These are phyloP conservation scores for Athelia psychrophila DNA, from an alignment of 1,284 basidiomycete species.

Conservation along the genomic window DNA sequence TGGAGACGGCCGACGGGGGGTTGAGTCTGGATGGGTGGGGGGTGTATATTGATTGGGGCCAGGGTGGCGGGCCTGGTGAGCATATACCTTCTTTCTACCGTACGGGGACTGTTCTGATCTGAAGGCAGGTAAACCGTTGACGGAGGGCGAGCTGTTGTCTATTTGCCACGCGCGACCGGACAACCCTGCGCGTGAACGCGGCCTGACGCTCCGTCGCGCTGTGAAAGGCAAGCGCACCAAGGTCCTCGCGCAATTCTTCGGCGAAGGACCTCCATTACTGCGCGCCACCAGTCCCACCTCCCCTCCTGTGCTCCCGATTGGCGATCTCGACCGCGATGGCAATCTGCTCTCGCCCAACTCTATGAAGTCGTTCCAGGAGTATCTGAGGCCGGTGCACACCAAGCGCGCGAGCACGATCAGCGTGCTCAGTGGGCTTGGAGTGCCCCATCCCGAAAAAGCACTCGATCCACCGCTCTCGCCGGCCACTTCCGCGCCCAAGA, in stretches of 20 bases:
- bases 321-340: slow-evolving; percentile 39
- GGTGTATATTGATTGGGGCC: slow-evolving; percentile 64
- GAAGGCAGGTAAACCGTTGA: slow-evolving; percentile 65
- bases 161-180: slow-evolving; percentile 85
- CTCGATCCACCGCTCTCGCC: slow-evolving; percentile 48
- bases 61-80: slow-evolving; percentile 57
- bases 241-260: slow-evolving; percentile 54
- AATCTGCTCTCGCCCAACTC: slow-evolving; percentile 30
- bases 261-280: slow-evolving; percentile 37
- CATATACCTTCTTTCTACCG: slow-evolving; percentile 4
- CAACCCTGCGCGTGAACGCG: slow-evolving; percentile 80
- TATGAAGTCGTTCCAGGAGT: slow-evolving; percentile 12
- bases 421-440: slow-evolving; percentile 90
- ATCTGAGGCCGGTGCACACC: slow-evolving; percentile 55
- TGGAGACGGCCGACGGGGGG: slow-evolving; percentile 60
- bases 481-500: slow-evolving; percentile 13
- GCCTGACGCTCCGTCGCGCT: slow-evolving; percentile 70
- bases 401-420: slow-evolving; percentile 94
- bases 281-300: slow-evolving; percentile 29
- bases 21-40: slow-evolving; percentile 88
- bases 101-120: slow-evolving; percentile 5
- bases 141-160: slow-evolving; percentile 79
- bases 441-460: slow-evolving; percentile 65
- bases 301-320: slow-evolving; percentile 20
- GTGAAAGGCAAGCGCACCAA: slow-evolving; percentile 40